phyloP scores from a whole-genome alignment of 257 asterid species.

The Forsythia suspensa region DNA sequence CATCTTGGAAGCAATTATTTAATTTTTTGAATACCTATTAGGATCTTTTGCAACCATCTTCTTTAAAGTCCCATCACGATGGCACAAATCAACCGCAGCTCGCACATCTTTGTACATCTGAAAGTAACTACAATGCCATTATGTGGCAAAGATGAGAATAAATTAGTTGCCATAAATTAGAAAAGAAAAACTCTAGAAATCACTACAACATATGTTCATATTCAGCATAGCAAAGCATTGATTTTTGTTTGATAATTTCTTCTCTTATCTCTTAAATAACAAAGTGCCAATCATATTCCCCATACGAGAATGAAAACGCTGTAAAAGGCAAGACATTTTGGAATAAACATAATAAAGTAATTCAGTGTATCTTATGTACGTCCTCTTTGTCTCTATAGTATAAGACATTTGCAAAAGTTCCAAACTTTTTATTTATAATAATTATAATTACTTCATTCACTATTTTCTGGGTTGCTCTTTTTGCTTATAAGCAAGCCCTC shows the following conservation, averaged over 20 bases:
- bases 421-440: neutral
- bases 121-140: conserved; percentile 60
- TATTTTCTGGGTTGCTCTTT: neutral
- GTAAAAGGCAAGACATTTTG: neutral
- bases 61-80: conserved; percentile 98
- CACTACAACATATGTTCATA: neutral
- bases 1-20: conserved; percentile 14
- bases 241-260: neutral
- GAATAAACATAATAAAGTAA: conserved; percentile 5
- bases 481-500: neutral
- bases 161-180: neutral
- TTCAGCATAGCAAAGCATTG: neutral
- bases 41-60: conserved; percentile 97
- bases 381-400: neutral
- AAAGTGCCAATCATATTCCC: neutral
- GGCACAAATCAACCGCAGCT: conserved; percentile 98
- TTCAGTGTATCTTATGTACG: neutral
- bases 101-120: conserved; percentile 28
- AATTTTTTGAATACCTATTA: conserved; percentile 46
- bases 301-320: neutral
- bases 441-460: neutral
- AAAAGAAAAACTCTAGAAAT: neutral
- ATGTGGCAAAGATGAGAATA: conserved; percentile 6
- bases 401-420: neutral
- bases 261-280: neutral